Evolutionary conservation across 108 stramenopile genomes (phyloP), one percentile per base, ranked within the genome.

Genomic region (Cyclotella baltica): DNA sequence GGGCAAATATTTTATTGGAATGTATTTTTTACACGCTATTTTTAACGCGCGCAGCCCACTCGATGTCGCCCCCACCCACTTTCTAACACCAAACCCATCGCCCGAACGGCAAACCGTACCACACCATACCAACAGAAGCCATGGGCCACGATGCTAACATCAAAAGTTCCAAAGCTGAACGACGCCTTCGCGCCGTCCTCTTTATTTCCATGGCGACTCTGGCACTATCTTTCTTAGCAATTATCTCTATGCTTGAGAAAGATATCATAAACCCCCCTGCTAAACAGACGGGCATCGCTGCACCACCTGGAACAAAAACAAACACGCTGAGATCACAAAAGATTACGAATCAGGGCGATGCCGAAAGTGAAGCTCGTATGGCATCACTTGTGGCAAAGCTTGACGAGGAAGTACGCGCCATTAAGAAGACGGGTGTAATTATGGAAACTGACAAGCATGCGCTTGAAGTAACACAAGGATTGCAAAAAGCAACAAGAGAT

Each of bases 371-470:
- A 63, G 64, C 84, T 62, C 56, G 52, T 4, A 53, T 46, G 19
- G 65, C 70, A 5, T 11, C 50, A 20, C 70, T 50, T 0, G 77
- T 88, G 8, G 48, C 75, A 10, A 65, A 65, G 25, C 80, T 92
- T 35, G 91, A 92, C 66, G 67, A 56, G 4, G 43, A 87, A 79
- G 91, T 92, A 0, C 87, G 93, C 3, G 86, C 62, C 11, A 89
- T 89, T 13, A 94, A 94, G 70, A 73, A 76, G 11, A 85, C 85
- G 1, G 89, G 81, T 3, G 76, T 88, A 56, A 87, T 94, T 31
- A 90, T 94, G 89, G 93, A 94, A 72, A 78, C 75, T 10, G 91
- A 94, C 69, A 47, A 76, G 11, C 38, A 84, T 29, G 78, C 85
- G 13, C 75, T 88, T 0, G 62, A 83, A 37, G 50, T 86, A 16